A percentile compares a stretch with the other conserved stretches of the same genome.
Conservation (phyloP, 768 basidiomycete genomes). For the Dendrothele bispora region DNA sequence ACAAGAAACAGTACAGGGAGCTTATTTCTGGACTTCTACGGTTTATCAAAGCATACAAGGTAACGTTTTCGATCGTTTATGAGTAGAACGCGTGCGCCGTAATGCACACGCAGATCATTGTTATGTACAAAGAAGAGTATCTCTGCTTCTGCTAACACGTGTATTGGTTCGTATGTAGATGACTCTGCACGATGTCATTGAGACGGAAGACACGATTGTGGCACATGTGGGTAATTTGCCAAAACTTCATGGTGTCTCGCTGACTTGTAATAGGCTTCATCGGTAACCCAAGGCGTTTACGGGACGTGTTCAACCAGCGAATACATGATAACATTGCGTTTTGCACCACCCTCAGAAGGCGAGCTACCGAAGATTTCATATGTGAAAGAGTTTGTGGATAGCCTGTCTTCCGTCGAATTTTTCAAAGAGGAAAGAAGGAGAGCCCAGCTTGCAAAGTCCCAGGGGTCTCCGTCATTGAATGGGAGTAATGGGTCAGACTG, state of each 20-base stretch:
- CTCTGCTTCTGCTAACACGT: neutral
- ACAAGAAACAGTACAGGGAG: slow-evolving; percentile 31
- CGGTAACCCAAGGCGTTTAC: slow-evolving; percentile 22
- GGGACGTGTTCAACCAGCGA: slow-evolving; percentile 18
- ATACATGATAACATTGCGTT: slow-evolving; percentile 18
- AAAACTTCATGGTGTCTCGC: neutral
- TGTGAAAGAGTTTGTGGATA: slow-evolving; percentile 34
- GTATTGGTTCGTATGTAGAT: slow-evolving; percentile 15
- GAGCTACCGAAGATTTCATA: slow-evolving; percentile 24
- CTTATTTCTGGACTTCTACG: slow-evolving; percentile 27
- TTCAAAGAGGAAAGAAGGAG: slow-evolving; percentile 29
- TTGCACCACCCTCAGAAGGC: slow-evolving; percentile 13
- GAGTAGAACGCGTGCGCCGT: too few relatives aligned
- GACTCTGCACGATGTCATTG: slow-evolving; percentile 30
- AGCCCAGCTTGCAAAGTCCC: slow-evolving; percentile 3
- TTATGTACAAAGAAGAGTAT: neutral
- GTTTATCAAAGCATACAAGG: slow-evolving; percentile 28
- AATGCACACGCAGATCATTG: neutral
- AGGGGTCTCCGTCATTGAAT: too few relatives aligned
- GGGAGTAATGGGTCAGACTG: too few relatives aligned
- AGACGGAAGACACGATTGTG: slow-evolving; percentile 26
- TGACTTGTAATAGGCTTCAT: slow-evolving; percentile 20
- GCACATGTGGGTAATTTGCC: slow-evolving; percentile 25
- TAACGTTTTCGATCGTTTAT: too few relatives aligned
- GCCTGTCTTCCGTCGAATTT: slow-evolving; percentile 21